phyloP scores from a whole-genome alignment of 768 basidiomycete species.

The Mrakia gelida region DNA sequence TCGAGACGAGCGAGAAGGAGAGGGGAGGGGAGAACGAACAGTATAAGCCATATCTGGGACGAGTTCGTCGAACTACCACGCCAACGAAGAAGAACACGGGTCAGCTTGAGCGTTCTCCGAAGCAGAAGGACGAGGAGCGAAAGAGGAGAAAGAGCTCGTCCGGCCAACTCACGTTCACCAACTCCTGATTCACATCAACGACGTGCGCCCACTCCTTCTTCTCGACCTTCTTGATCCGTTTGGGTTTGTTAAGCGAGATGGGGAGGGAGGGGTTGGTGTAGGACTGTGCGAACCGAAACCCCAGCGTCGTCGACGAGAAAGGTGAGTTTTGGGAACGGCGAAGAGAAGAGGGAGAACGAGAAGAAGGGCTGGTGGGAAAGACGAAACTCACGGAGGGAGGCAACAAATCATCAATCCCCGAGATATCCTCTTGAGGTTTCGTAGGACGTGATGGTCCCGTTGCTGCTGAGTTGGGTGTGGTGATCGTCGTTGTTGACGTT shows the following conservation, averaged over 20 bases:
- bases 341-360: slow-evolving; percentile 29
- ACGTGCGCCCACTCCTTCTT: slow-evolving; percentile 98
- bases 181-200: slow-evolving; percentile 84
- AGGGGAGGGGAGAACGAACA: slow-evolving; percentile 48
- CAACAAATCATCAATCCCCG: slow-evolving; percentile 74
- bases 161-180: slow-evolving; percentile 62
- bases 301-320: too few species aligned
- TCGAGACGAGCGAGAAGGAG: slow-evolving; percentile 4
- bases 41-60: slow-evolving; percentile 96
- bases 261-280: slow-evolving; percentile 18
- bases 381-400: slow-evolving; percentile 46
- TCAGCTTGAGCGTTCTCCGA: not conserved
- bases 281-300: too few species aligned
- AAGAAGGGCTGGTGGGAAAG: too few species aligned
- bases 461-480: slow-evolving; percentile 7
- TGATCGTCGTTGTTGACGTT: not conserved
- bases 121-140: too few species aligned
- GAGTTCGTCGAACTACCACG: slow-evolving; percentile 63
- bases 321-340: not conserved
- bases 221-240: slow-evolving; percentile 46
- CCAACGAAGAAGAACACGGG: not conserved
- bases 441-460: slow-evolving; percentile 17
- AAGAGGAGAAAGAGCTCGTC: too few species aligned
- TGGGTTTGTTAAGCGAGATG: slow-evolving; percentile 51
- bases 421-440: slow-evolving; percentile 25